phyloP scores from a whole-genome alignment of 1,139 yeast genomes.

The Nadsonia starkeyi-henricii region DNA sequence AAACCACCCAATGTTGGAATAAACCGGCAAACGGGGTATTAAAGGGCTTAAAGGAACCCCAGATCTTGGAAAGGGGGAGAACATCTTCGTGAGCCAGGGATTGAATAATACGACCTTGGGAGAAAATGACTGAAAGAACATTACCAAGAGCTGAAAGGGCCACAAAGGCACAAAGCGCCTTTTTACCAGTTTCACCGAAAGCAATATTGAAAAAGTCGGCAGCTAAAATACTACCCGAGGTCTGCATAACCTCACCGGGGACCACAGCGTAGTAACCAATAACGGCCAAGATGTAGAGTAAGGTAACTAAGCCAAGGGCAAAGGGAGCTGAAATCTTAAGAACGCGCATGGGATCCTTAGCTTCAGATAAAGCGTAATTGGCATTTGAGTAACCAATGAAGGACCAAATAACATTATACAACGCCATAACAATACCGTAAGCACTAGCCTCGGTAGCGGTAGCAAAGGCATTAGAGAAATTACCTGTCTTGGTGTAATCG shows the following conservation, averaged over 20 bases:
- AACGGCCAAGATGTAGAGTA: conserved; percentile 54
- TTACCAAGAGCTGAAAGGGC: conserved; percentile 68
- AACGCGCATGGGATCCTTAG: conserved; percentile 54
- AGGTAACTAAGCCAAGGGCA: conserved; percentile 45
- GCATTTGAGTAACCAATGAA: conserved; percentile 43
- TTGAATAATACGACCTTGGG: conserved; percentile 66
- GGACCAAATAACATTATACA: conserved; percentile 73
- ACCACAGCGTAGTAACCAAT: conserved; percentile 66
- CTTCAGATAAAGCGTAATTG: conserved; percentile 71
- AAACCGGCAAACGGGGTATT: conserved; percentile 42
- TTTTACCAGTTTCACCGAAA: conserved; percentile 55
- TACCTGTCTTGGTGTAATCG: conserved; percentile 35
- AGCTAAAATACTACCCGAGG: conserved; percentile 59
- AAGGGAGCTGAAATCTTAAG: conserved; percentile 60
- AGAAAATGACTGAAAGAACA: conserved; percentile 62
- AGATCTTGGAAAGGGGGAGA: conserved; percentile 49
- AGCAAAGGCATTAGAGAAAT: conserved; percentile 45
- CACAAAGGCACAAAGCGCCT: conserved; percentile 56
- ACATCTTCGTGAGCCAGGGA: conserved; percentile 63
- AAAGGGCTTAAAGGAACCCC: conserved; percentile 41
- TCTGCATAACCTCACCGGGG: conserved; percentile 43
- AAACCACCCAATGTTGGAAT: conserved; percentile 39
- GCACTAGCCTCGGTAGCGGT: conserved; percentile 48
- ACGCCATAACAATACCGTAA: conserved; percentile 63
- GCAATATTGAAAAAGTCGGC: conserved; percentile 60